These are phyloP conservation scores for Spathaspora boniae DNA, from an alignment of 805 yeast genomes.

Conservation along the genomic window DNA sequence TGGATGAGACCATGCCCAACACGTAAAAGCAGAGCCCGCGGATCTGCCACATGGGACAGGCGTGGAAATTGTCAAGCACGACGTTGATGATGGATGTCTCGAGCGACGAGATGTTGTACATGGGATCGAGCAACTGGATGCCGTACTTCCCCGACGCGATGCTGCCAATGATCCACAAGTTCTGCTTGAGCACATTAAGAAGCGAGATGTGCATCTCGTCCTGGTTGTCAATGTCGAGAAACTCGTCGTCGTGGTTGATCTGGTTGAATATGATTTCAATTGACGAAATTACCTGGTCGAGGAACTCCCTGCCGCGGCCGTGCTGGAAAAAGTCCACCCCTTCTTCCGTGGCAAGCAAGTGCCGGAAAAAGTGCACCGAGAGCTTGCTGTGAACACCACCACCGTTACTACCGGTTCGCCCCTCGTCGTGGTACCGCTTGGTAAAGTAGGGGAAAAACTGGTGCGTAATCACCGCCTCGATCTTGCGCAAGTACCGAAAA, in stretches of 20 bases:
- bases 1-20: constrained; percentile 68
- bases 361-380: constrained; percentile 61
- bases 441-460: constrained; percentile 23
- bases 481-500: constrained; percentile 43
- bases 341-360: constrained; percentile 73
- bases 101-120: constrained; percentile 19
- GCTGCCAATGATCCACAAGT: constrained; percentile 84
- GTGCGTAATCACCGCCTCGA: constrained; percentile 38
- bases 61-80: constrained; percentile 41
- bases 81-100: constrained; percentile 34
- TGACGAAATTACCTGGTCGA: constrained; percentile 32
- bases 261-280: constrained; percentile 9
- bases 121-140: constrained; percentile 41
- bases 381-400: too few species aligned
- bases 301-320: constrained; percentile 38
- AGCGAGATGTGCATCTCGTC: constrained; percentile 34
- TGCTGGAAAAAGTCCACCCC: constrained; percentile 61
- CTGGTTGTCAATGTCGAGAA: constrained; percentile 12
- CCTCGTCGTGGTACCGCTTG: constrained; percentile 1
- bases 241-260: constrained; percentile 16
- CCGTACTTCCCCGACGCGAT: constrained; percentile 75
- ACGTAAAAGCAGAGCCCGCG: constrained; percentile 76
- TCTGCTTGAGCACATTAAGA: constrained; percentile 52
- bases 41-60: constrained; percentile 48
- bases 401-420: background rate